These are phyloP conservation scores for Globisporangium takayamanum DNA, from an alignment of 352 stramenopile genomes.

Conservation along the genomic window DNA sequence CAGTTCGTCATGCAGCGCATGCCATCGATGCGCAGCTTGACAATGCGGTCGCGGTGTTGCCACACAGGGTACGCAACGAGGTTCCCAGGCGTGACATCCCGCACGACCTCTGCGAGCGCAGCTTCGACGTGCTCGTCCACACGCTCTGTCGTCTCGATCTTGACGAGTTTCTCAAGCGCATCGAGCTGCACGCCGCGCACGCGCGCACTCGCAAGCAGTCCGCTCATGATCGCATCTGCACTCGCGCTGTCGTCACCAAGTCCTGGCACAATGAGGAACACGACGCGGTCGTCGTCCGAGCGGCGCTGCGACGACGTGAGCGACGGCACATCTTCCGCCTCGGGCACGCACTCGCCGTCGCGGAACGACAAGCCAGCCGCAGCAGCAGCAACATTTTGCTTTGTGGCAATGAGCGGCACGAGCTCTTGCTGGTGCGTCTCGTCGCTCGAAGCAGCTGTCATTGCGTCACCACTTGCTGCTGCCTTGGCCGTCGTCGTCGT, in stretches of 20 bases:
- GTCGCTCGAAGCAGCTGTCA: neutral
- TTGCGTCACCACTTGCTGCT: neutral
- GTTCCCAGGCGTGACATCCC: slow-evolving; percentile 26
- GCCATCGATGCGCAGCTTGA: slow-evolving; percentile 65
- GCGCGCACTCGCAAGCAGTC: slow-evolving; percentile 24
- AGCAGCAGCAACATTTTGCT: neutral
- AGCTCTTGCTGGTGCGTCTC: slow-evolving; percentile 8
- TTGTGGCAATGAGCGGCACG: neutral
- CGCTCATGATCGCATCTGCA: slow-evolving; percentile 23
- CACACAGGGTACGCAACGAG: slow-evolving; percentile 74
- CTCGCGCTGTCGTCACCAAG: slow-evolving; percentile 22
- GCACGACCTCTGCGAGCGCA: slow-evolving; percentile 55
- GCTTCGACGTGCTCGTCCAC: slow-evolving; percentile 40
- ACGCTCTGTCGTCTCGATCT: slow-evolving; percentile 45
- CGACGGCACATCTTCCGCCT: slow-evolving; percentile 61
- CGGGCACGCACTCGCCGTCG: slow-evolving; percentile 51
- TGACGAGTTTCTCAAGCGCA: slow-evolving; percentile 52
- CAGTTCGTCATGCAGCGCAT: slow-evolving; percentile 89
- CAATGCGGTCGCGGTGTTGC: slow-evolving; percentile 76
- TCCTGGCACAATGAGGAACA: slow-evolving; percentile 66
- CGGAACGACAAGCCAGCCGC: slow-evolving; percentile 13
- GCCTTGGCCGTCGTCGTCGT: neutral
- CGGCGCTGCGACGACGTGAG: slow-evolving; percentile 55
- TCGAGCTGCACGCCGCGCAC: slow-evolving; percentile 55
- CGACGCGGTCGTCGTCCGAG: slow-evolving; percentile 47